Conservation (phyloP, 2,329 filamentous ascomycete genomes). For the Pseudocercospora cruenta region DNA sequence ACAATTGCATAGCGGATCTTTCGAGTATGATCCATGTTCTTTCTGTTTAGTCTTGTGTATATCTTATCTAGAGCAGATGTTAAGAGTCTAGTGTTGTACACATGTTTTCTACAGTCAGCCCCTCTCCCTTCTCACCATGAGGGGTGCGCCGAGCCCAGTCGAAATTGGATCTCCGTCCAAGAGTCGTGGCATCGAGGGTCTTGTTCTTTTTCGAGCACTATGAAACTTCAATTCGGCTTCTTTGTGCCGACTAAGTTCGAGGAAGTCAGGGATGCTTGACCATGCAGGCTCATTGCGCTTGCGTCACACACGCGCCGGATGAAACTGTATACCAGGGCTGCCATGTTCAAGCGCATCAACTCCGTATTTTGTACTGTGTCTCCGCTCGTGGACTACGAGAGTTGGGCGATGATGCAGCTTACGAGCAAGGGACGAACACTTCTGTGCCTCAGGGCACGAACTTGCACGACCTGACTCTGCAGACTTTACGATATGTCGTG, state of each 20-base stretch:
- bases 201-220: background rate
- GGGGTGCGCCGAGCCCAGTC: background rate
- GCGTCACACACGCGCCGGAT: background rate
- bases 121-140: background rate
- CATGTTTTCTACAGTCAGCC: background rate
- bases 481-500: background rate
- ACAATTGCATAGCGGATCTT: conserved; percentile 7
- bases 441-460: background rate
- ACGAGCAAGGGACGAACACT: background rate
- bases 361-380: background rate
- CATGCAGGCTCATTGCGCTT: conserved; percentile 2
- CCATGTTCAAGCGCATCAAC: background rate
- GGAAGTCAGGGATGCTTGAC: background rate
- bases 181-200: background rate
- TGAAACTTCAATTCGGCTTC: background rate
- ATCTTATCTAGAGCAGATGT: conserved; percentile 5
- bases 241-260: background rate
- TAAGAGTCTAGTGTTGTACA: conserved; percentile 2
- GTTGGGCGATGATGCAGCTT: background rate
- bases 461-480: background rate
- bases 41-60: conserved; percentile 6
- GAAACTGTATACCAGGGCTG: background rate
- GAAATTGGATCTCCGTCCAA: background rate
- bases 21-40: conserved; percentile 4
- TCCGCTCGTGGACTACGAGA: background rate